A percentile compares a stretch with the other conserved stretches of the same genome.
Evolutionary conservation across 2,329 filamentous ascomycete species (phyloP).

Genomic region (Colletotrichum graminicola): DNA sequence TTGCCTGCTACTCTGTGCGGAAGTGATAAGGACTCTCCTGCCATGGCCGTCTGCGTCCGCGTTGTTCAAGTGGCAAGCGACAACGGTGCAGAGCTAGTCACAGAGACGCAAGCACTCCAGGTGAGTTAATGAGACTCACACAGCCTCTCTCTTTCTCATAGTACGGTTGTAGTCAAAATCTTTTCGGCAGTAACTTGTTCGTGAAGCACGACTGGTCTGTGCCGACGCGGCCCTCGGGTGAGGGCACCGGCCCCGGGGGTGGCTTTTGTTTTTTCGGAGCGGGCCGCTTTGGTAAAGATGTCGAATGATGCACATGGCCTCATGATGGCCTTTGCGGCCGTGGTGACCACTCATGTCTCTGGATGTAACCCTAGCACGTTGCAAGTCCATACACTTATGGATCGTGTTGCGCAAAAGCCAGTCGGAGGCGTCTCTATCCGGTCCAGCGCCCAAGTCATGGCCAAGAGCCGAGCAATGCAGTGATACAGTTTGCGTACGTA

Average conservation of each 20-base stretch:
- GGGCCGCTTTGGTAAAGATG: constrained; percentile 25
- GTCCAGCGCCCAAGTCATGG: background rate
- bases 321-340: constrained; percentile 38
- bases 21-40: background rate
- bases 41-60: background rate
- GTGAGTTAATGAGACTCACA: background rate
- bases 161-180: constrained; percentile 9
- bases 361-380: constrained; percentile 34
- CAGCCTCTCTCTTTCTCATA: background rate
- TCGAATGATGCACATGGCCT: constrained; percentile 27
- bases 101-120: background rate
- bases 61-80: background rate
- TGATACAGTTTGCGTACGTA: background rate
- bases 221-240: constrained; percentile 9
- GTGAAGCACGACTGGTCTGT: constrained; percentile 31
- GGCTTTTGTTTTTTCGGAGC: constrained; percentile 21
- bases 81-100: too few species aligned
- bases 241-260: constrained; percentile 30
- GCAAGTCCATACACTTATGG: background rate
- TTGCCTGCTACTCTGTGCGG: background rate
- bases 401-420: constrained; percentile 2
- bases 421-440: background rate
- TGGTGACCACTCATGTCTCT: constrained; percentile 21
- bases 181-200: constrained; percentile 9
- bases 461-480: constrained; percentile 3